Evolutionary conservation across 768 basidiomycete genomes (phyloP).

Genomic region (Paxillus involutus): DNA sequence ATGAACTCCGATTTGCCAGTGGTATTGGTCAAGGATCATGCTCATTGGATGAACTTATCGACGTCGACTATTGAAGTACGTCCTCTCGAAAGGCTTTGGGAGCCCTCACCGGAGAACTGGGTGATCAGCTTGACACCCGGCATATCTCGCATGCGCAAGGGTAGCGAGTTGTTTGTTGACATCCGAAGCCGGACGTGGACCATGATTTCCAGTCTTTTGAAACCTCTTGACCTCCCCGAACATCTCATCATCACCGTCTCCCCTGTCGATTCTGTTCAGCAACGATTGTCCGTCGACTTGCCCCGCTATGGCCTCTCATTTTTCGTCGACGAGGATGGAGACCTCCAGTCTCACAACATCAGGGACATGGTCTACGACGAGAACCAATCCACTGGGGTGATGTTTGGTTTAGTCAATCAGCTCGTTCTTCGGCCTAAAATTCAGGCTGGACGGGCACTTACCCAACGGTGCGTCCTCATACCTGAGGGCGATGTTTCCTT

Average conservation of each 20-base stretch:
- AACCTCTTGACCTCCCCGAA: conserved; percentile 21
- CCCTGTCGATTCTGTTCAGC: background rate
- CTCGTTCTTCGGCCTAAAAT: conserved; percentile 39
- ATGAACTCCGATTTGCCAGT: conserved; percentile 26
- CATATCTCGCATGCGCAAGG: conserved; percentile 8
- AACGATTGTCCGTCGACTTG: conserved; percentile 29
- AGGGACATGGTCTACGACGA: conserved; percentile 42
- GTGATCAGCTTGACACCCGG: conserved; percentile 10
- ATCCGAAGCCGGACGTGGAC: conserved; percentile 25
- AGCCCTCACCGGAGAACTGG: conserved; percentile 27
- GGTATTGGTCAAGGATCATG: conserved; percentile 18
- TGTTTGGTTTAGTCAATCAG: conserved; percentile 42
- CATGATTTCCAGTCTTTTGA: conserved; percentile 26
- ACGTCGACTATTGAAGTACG: conserved; percentile 26
- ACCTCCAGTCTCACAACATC: conserved; percentile 41
- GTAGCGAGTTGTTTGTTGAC: conserved; percentile 20
- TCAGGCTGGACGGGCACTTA: background rate
- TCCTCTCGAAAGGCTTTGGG: conserved; percentile 25
- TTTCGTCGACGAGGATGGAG: conserved; percentile 29
- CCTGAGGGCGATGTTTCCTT: conserved; percentile 34
- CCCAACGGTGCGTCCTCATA: conserved; percentile 34
- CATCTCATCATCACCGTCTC: conserved; percentile 22
- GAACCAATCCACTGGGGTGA: conserved; percentile 40
- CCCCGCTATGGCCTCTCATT: conserved; percentile 45
- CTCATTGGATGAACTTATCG: conserved; percentile 33